Evolutionary conservation across 2,329 filamentous ascomycete species (phyloP), one percentile per base, ranked within the genome.

Genomic region (Ophiostoma novo-ulmi): DNA sequence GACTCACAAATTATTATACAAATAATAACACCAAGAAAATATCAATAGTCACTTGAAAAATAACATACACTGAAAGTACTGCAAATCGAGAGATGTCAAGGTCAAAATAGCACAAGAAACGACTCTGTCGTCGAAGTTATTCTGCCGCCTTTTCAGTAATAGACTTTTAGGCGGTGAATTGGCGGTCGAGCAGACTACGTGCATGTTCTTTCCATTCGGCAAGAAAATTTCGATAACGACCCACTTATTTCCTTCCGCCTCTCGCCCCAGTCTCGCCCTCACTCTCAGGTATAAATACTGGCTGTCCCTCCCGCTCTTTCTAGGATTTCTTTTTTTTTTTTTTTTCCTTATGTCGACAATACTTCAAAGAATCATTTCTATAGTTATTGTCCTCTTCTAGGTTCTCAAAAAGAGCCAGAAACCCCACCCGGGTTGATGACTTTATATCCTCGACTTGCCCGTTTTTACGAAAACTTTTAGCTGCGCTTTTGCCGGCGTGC

Each of bases 401-500:
- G 89, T 90, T 94, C 88, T 88, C 88, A 87, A 93, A 87, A 91
- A 85, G 86, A 97, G 93, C 91, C 88, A 93, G 91, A 94, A 90
- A 93, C 87, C 88, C 88, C 88, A 94, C 89, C 91, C 92, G 93
- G 92, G 91, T 91, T 92, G 92, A 96, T 95, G 92, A 96, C 81
- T 82, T 78, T 78, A 65, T 92, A 90, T 92, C 92, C 91, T 92
- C 92, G 88, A 85, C 85, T 74, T 70, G 70, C 74, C 74, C 73
- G 68, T 70, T 73, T 69, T 71, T 70, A 68, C 58, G 69, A 72
- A 67, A 71, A 65, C 69, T 39, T 39, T 70, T 61, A 26, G 65
- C 65, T 67, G 65, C 65, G 65, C 65, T 67, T 67, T 67, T 67
- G 65, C 65, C 65, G 65, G 65, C 65, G 65, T 41, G n/a, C 44